Evolutionary conservation across 2,329 filamentous ascomycete genomes (phyloP).

Genomic region (Cladobotryum protrusum): DNA sequence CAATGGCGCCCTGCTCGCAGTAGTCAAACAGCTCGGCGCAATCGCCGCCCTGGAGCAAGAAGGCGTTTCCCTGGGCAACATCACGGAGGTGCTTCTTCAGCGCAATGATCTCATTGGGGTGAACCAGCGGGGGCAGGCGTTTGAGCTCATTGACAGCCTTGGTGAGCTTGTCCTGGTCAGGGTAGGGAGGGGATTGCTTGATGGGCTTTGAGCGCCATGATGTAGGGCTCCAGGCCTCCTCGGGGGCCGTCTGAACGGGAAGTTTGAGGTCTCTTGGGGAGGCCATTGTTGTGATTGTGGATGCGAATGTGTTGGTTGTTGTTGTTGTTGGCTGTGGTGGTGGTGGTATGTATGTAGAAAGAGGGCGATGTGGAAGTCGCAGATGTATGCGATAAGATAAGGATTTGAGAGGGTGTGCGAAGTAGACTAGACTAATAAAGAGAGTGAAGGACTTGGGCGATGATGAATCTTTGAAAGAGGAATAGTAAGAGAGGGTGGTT

Average conservation of each 20-base stretch:
- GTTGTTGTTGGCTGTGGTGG: neutral
- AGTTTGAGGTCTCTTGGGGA: slow-evolving; percentile 1
- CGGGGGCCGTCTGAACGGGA: neutral
- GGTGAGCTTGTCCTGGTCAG: slow-evolving; percentile 52
- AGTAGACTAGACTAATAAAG: too few species aligned
- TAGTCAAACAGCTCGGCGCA: slow-evolving; percentile 98
- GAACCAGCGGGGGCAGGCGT: slow-evolving; percentile 70
- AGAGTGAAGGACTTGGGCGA: too few species aligned
- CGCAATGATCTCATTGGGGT: slow-evolving; percentile 70
- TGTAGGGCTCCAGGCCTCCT: slow-evolving; percentile 48
- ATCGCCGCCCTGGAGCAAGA: slow-evolving; percentile 92
- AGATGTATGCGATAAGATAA: too few species aligned
- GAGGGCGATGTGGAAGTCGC: neutral
- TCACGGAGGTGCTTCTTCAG: slow-evolving; percentile 74
- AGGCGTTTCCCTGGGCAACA: slow-evolving; percentile 84
- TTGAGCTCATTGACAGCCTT: slow-evolving; percentile 59
- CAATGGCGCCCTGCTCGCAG: slow-evolving; percentile 81
- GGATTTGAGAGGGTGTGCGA: too few species aligned
- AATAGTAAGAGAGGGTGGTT: too few species aligned
- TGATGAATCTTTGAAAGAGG: too few species aligned
- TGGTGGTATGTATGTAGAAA: neutral
- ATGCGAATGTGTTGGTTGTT: neutral
- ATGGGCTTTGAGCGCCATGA: slow-evolving; percentile 76
- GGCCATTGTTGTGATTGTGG: neutral
- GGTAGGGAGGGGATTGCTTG: slow-evolving; percentile 68